Conservation (phyloP, 1,284 basidiomycete genomes). For the Laetiporus sulphureus region DNA sequence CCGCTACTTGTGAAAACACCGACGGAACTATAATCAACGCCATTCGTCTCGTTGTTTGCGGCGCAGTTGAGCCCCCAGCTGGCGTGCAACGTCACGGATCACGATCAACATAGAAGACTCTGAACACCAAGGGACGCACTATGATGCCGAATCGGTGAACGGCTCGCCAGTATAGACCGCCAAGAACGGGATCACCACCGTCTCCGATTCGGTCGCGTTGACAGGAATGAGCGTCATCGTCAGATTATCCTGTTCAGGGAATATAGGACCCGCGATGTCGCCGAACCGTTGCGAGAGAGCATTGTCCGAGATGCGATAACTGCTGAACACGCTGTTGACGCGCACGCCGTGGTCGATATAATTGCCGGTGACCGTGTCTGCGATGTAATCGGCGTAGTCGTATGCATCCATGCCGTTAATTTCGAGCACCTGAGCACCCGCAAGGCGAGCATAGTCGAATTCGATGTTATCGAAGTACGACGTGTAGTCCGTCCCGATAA, state of each 20-base stretch:
- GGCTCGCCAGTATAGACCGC: constrained; percentile 38
- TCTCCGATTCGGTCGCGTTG: constrained; percentile 41
- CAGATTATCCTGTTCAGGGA: constrained; percentile 40
- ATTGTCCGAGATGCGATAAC: constrained; percentile 44
- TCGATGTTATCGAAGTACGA: constrained; percentile 41
- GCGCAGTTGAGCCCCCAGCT: constrained; percentile 61
- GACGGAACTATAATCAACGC: constrained; percentile 37
- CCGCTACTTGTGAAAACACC: constrained; percentile 10
- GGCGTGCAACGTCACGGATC: background rate
- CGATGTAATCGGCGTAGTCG: constrained; percentile 49
- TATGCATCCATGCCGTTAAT: constrained; percentile 52
- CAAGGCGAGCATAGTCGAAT: constrained; percentile 54
- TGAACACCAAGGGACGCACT: constrained; percentile 34
- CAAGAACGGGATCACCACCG: constrained; percentile 46
- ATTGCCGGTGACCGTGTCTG: constrained; percentile 52
- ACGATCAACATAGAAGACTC: background rate
- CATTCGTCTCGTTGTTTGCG: constrained; percentile 47
- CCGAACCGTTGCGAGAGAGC: constrained; percentile 52
- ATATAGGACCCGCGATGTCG: constrained; percentile 49
- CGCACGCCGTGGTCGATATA: constrained; percentile 58
- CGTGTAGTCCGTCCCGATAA: constrained; percentile 30
- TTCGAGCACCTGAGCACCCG: constrained; percentile 48
- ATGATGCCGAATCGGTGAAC: constrained; percentile 48
- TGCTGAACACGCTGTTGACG: constrained; percentile 57
- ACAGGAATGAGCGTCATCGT: constrained; percentile 36